Conservation (phyloP, 192 early-diverging fungal species). For the Diversispora epigaea region DNA sequence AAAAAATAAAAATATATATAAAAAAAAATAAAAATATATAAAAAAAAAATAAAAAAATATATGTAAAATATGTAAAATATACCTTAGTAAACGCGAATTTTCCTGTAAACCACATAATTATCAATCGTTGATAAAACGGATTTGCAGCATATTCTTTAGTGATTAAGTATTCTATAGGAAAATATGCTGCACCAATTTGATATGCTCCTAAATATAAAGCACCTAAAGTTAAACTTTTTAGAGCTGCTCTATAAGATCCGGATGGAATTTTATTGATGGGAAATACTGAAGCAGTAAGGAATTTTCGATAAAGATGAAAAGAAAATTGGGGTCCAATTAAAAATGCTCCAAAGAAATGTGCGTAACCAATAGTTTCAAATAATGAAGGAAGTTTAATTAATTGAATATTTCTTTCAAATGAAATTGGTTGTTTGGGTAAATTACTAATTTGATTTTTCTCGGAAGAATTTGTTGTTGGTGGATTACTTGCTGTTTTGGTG, state of each 20-base stretch:
- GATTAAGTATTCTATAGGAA: constrained; percentile 46
- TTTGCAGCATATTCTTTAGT: constrained; percentile 43
- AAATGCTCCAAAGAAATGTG: constrained; percentile 58
- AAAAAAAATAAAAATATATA: neutral
- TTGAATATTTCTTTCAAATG: constrained; percentile 50
- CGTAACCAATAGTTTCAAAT: constrained; percentile 50
- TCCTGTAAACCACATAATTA: constrained; percentile 50
- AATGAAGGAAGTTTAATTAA: constrained; percentile 46
- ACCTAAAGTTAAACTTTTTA: constrained; percentile 42
- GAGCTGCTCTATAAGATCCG: constrained; percentile 41
- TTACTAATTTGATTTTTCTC: no score
- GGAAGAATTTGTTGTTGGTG: no score
- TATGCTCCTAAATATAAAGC: constrained; percentile 45
- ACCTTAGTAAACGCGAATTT: constrained; percentile 55
- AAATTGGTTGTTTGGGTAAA: constrained; percentile 37
- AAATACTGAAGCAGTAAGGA: constrained; percentile 47
- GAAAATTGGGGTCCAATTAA: constrained; percentile 65
- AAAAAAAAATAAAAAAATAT: no score
- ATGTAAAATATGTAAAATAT: neutral
- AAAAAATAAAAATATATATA: neutral
- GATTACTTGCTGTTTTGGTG: neutral
- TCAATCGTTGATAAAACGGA: constrained; percentile 37
- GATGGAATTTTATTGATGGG: constrained; percentile 39
- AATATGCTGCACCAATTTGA: constrained; percentile 47
- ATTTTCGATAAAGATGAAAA: constrained; percentile 54